Percentiles rank a stretch among this genome's conserved stretches.
These are phyloP conservation scores for Lactarius hatsudake DNA, from an alignment of 768 basidiomycete species.

Conservation along the genomic window DNA sequence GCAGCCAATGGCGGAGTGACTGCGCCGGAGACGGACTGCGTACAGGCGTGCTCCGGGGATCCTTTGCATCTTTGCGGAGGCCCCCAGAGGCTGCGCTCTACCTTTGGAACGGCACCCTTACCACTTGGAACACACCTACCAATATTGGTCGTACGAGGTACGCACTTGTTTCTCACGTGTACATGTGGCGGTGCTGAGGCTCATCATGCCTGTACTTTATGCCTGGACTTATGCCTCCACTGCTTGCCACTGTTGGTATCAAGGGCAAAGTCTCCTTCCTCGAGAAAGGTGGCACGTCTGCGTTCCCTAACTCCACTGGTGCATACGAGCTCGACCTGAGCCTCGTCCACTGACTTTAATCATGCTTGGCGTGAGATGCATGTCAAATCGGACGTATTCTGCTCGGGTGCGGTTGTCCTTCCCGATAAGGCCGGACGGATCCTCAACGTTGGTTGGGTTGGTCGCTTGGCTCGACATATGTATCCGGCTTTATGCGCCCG, in stretches of 20 bases:
- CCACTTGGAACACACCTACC: slow-evolving; percentile 62
- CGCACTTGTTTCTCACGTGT: slow-evolving; percentile 25
- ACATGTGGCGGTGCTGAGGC: background rate
- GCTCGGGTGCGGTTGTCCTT: slow-evolving; percentile 67
- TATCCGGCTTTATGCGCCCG: slow-evolving; percentile 68
- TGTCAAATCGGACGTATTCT: slow-evolving; percentile 76
- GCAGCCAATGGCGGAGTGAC: slow-evolving; percentile 34
- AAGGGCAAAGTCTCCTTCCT: slow-evolving; percentile 82
- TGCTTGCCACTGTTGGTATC: slow-evolving; percentile 72
- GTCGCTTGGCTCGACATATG: slow-evolving; percentile 69
- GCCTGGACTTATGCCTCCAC: slow-evolving; percentile 63
- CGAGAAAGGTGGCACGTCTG: slow-evolving; percentile 68
- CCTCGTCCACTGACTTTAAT: slow-evolving; percentile 42
- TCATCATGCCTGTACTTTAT: slow-evolving; percentile 43
- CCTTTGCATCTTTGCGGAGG: slow-evolving; percentile 68
- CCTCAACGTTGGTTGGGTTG: slow-evolving; percentile 67
- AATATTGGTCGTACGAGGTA: slow-evolving; percentile 73
- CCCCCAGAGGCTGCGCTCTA: slow-evolving; percentile 45
- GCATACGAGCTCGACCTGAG: slow-evolving; percentile 75
- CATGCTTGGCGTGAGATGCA: slow-evolving; percentile 75
- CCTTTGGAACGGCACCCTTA: slow-evolving; percentile 38
- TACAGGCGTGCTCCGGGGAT: slow-evolving; percentile 62
- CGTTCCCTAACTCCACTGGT: slow-evolving; percentile 63
- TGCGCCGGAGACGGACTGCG: slow-evolving; percentile 41
- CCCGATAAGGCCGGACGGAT: slow-evolving; percentile 70